These are phyloP conservation scores for Phaffomyces opuntiae DNA, from an alignment of 805 yeast genomes.

Conservation along the genomic window DNA sequence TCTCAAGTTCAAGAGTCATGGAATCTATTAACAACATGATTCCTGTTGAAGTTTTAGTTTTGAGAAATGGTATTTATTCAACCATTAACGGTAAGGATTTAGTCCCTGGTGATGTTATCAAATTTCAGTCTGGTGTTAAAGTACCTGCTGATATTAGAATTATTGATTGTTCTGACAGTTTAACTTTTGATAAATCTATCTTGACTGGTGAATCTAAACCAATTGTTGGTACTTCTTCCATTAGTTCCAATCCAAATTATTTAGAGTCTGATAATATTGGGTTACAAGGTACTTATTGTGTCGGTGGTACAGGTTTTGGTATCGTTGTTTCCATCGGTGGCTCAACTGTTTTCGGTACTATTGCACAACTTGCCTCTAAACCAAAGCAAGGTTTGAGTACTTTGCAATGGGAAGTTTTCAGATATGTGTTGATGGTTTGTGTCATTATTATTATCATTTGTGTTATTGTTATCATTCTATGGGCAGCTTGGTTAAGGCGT, in stretches of 20 bases:
- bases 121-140: slow-evolving; percentile 32
- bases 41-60: slow-evolving; percentile 30
- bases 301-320: slow-evolving; percentile 37
- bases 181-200: slow-evolving; percentile 39
- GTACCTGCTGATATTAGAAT: slow-evolving; percentile 43
- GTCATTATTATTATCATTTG: slow-evolving; percentile 23
- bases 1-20: slow-evolving; percentile 40
- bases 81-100: slow-evolving; percentile 28
- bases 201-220: slow-evolving; percentile 45
- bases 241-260: slow-evolving; percentile 32
- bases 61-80: slow-evolving; percentile 28
- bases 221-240: slow-evolving; percentile 24
- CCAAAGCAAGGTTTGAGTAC: slow-evolving; percentile 36
- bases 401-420: slow-evolving; percentile 33
- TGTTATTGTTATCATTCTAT: slow-evolving; percentile 29
- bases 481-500: slow-evolving; percentile 38
- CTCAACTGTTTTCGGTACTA: slow-evolving; percentile 38
- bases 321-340: slow-evolving; percentile 39
- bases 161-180: slow-evolving; percentile 25
- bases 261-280: slow-evolving; percentile 38
- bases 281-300: slow-evolving; percentile 39
- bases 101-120: slow-evolving; percentile 40
- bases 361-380: slow-evolving; percentile 34
- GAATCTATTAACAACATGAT: slow-evolving; percentile 38
- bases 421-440: slow-evolving; percentile 27